These are phyloP conservation scores for Stemphylium vesicarium DNA, from an alignment of 2,329 filamentous ascomycete species.

Conservation along the genomic window DNA sequence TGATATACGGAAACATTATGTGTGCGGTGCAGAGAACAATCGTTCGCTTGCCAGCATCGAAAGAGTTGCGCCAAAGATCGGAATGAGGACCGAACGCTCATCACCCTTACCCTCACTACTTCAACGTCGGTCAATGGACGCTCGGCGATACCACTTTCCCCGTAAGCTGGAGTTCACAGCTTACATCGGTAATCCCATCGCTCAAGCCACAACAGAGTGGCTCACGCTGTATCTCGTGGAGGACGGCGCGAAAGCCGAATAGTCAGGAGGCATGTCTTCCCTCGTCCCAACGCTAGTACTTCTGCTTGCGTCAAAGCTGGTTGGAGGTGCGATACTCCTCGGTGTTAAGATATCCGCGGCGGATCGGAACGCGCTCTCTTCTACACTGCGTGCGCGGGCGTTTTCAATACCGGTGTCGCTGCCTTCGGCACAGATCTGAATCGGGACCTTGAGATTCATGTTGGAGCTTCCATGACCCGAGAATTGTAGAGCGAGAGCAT, in stretches of 20 bases:
- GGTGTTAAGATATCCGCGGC: slow-evolving; percentile 46
- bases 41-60: not conserved
- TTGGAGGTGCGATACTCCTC: slow-evolving; percentile 43
- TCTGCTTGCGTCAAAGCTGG: slow-evolving; percentile 10
- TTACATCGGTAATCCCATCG: not conserved
- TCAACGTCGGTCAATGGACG: not conserved
- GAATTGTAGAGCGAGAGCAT: slow-evolving; percentile 66
- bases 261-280: slow-evolving; percentile 40
- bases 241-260: slow-evolving; percentile 29
- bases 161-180: no score
- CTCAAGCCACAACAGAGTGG: slow-evolving; percentile 6
- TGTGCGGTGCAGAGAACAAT: no score
- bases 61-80: not conserved
- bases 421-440: slow-evolving; percentile 53
- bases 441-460: slow-evolving; percentile 52
- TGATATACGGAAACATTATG: no score
- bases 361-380: slow-evolving; percentile 31
- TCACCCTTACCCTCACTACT: not conserved
- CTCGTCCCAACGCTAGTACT: slow-evolving; percentile 11
- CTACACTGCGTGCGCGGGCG: slow-evolving; percentile 38
- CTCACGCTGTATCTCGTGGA: slow-evolving; percentile 11
- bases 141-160: not conserved
- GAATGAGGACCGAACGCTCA: not conserved
- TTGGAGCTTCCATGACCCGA: slow-evolving; percentile 51
- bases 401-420: slow-evolving; percentile 44